A percentile compares a stretch with the other conserved stretches of the same genome.
Conservation (phyloP, 2,329 filamentous ascomycete genomes). For the Aspergillus quadrilineatus region DNA sequence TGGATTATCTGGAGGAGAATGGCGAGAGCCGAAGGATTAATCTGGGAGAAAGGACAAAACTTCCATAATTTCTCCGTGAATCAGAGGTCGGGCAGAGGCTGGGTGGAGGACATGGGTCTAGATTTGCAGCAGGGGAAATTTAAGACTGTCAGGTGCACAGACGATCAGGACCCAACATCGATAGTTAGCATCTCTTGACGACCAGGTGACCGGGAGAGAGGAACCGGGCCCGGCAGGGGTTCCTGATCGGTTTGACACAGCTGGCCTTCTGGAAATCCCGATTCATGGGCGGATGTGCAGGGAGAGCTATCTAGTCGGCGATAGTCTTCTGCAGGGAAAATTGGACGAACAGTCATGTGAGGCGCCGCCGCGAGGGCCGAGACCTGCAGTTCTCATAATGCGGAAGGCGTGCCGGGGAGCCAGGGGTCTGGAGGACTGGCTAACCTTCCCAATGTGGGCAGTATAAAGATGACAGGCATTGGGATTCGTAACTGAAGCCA, state of each 20-base stretch:
- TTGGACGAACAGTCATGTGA: conserved; percentile 2
- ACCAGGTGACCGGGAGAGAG: conserved; percentile 4
- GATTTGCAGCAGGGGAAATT: conserved; percentile 8
- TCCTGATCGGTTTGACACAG: neutral
- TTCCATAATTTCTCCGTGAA: conserved; percentile 22
- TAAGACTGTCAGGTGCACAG: conserved; percentile 15
- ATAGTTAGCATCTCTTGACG: neutral
- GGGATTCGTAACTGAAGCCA: conserved; percentile 5
- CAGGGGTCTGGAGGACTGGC: neutral
- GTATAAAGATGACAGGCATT: neutral
- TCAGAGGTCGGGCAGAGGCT: conserved; percentile 17
- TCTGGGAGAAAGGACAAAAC: conserved; percentile 7
- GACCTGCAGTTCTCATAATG: neutral
- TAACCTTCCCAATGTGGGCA: neutral
- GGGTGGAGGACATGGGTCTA: neutral
- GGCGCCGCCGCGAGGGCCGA: neutral
- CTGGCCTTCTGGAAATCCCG: neutral
- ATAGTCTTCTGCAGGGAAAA: conserved; percentile 8
- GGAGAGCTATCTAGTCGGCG: neutral
- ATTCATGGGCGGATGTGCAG: neutral
- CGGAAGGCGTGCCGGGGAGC: conserved; percentile 4
- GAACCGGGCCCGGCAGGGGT: neutral
- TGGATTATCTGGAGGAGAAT: neutral
- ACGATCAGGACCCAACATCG: conserved; percentile 8
- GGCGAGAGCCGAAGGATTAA: neutral